Base-by-base conservation (phyloP, 306 rosid species). In the Luffa aegyptiaca region DNA sequence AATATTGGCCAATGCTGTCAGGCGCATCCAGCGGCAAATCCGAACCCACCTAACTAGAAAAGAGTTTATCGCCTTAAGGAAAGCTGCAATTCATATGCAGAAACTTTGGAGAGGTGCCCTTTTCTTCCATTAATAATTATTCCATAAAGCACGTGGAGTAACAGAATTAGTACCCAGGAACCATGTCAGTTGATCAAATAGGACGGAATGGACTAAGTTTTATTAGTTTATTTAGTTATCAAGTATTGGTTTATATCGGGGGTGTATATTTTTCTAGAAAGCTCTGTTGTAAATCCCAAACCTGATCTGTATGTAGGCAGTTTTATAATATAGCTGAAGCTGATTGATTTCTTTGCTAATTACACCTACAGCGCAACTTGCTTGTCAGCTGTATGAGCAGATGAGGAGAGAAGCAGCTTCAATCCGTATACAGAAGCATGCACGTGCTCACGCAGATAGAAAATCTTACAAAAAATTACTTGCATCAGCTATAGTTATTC, bases 401-500 rank as follows among this genome's bases (percentile, higher is more conserved):
- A 88, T 92, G 92, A 84, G 93, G 77, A 86, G 87, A 84, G 96
- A 89, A 89, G 89, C 96, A 72, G 97, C 97, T 82, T 87, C 96
- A 55, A 82, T 88, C 80, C 83, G 90, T 72, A 88, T 92, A 83
- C 97, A 92, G 87, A 92, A 92, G 78, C 89, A 90, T 75, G 89
- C 70, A 20, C 93, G 93, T 1, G 85, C 90, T 46, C 88, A 88
- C 65, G 77, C 79, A 33, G 90, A 87, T 77, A 87, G 91, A 84
- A 84, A 78, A 72, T 20, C 84, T 76, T 92, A 92, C 84, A 87
- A 70, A 82, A 84, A 86, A 73, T 64, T 89, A 79, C 89, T 84
- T 83, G 90, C 86, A 48, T 87, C 93, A 35, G 86, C 93, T 71
- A 81, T 89, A 59, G 88, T 85, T 57, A 86, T 92, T 84, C 97